Conservation (phyloP, 257 asterid species). For the Thymus quinquecostatus region DNA sequence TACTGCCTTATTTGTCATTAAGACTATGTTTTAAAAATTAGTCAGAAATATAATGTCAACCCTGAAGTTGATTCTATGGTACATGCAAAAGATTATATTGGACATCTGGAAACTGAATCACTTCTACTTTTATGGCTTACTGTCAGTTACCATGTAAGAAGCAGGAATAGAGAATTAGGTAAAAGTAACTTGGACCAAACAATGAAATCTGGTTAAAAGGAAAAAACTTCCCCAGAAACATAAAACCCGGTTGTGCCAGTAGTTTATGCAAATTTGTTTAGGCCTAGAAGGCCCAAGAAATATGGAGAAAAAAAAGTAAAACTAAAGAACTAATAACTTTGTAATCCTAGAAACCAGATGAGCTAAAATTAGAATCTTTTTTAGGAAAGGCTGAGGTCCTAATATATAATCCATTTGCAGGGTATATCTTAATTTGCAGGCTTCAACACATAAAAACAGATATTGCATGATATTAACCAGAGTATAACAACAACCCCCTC, state of each 20-base stretch:
- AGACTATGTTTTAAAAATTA: slow-evolving; percentile 5
- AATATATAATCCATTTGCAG: slow-evolving; percentile 18
- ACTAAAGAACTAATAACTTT: neutral
- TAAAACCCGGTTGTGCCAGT: too few relatives aligned
- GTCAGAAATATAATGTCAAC: neutral
- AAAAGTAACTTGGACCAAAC: too few relatives aligned
- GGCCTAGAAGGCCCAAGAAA: slow-evolving; percentile 10
- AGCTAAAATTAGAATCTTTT: neutral
- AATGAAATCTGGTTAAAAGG: too few relatives aligned
- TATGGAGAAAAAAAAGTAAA: neutral
- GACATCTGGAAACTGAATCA: slow-evolving; percentile 5
- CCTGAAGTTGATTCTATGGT: neutral
- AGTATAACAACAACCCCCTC: neutral
- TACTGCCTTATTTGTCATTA: neutral
- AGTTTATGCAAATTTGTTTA: neutral
- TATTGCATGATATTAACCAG: slow-evolving; percentile 22
- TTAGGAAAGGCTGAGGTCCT: neutral
- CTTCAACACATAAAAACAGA: slow-evolving; percentile 1
- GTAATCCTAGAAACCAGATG: neutral
- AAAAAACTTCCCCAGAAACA: too few relatives aligned
- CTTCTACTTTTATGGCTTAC: neutral
- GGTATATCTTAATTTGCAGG: neutral
- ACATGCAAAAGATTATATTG: slow-evolving; percentile 5
- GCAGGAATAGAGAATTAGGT: slow-evolving; percentile 2
- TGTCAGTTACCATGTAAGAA: neutral